Conservation (phyloP, 2,329 filamentous ascomycete species). For the Epichloe uncinata region DNA sequence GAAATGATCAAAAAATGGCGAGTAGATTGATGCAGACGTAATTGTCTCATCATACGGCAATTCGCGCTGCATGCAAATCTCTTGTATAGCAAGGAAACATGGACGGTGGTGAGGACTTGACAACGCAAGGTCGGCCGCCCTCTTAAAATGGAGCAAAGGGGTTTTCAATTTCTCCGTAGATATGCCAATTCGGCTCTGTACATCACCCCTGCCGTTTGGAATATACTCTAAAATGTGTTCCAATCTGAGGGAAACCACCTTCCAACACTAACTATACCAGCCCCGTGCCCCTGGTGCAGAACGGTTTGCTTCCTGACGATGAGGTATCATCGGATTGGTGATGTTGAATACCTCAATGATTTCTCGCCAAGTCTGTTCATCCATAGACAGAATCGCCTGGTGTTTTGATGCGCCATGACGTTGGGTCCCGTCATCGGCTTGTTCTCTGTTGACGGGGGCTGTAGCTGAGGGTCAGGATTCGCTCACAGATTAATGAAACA, state of each 20-base stretch:
- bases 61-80: too few species aligned
- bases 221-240: background rate
- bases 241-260: background rate
- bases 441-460: slow-evolving; percentile 26
- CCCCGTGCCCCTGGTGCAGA: slow-evolving; percentile 41
- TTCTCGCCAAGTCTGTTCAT: slow-evolving; percentile 71
- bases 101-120: too few species aligned
- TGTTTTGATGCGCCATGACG: slow-evolving; percentile 50
- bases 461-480: background rate
- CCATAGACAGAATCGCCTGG: slow-evolving; percentile 79
- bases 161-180: background rate
- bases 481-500: too few species aligned
- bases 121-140: too few species aligned
- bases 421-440: slow-evolving; percentile 31
- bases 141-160: background rate
- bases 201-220: background rate
- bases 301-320: slow-evolving; percentile 49
- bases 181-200: background rate
- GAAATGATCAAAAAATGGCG: too few species aligned
- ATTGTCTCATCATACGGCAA: too few species aligned
- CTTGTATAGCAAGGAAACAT: too few species aligned
- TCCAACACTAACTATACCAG: slow-evolving; percentile 49
- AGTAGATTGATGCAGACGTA: too few species aligned
- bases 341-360: slow-evolving; percentile 68
- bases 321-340: slow-evolving; percentile 69